phyloP scores from a whole-genome alignment of 306 rosid genomes.

The Echinosophora koreensis region DNA sequence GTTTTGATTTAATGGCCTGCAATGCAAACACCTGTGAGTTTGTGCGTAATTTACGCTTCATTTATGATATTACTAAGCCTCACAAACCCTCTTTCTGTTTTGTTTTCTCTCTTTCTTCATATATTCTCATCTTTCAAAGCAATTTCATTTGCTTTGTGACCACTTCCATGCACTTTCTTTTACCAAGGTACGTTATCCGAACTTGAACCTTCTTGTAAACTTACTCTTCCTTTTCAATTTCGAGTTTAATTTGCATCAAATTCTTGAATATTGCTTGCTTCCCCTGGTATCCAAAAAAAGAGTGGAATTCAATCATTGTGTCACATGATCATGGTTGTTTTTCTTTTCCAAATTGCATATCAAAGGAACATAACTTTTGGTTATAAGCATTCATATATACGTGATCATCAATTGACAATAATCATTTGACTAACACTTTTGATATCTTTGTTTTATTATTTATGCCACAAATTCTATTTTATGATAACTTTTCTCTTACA shows the following conservation, averaged over 20 bases:
- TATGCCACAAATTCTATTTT: not conserved
- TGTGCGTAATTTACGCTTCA: constrained; percentile 50
- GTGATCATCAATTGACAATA: constrained; percentile 15
- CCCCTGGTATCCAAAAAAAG: not conserved
- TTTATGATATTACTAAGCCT: constrained; percentile 46
- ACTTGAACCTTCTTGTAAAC: constrained; percentile 33
- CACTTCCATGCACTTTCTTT: constrained; percentile 59
- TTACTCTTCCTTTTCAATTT: constrained; percentile 43
- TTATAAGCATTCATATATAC: too few relatives aligned
- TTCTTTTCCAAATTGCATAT: constrained; percentile 33
- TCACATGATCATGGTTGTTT: constrained; percentile 45
- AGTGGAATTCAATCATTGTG: constrained; percentile 40
- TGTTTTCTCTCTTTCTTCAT: constrained; percentile 42
- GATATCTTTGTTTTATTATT: not conserved
- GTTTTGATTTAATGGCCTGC: constrained; percentile 53
- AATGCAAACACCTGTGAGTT: constrained; percentile 38
- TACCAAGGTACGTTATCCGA: constrained; percentile 65
- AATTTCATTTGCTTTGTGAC: constrained; percentile 41
- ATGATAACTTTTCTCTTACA: not conserved
- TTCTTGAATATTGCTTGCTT: constrained; percentile 38
- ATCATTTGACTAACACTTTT: constrained; percentile 28
- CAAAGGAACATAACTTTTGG: constrained; percentile 39
- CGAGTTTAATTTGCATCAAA: constrained; percentile 24
- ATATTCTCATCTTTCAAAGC: constrained; percentile 45
- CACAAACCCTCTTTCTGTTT: constrained; percentile 27